phyloP scores from a whole-genome alignment of 495 filamentous ascomycete genomes.

The Collariella sp. region DNA sequence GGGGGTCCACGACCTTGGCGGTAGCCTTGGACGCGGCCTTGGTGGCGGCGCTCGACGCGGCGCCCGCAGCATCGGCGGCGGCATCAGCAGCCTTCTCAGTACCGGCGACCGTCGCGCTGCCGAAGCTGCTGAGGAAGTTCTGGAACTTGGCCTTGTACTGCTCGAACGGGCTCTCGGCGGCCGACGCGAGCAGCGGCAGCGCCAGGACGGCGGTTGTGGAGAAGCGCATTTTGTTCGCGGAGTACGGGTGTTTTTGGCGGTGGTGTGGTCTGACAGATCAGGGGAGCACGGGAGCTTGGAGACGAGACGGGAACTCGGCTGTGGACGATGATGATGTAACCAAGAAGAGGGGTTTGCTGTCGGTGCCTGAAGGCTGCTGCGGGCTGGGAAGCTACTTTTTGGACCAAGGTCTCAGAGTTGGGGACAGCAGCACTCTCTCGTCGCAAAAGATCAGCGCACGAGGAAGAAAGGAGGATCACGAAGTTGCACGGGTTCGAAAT shows the following conservation, averaged over 20 bases:
- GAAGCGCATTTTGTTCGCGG: constrained; percentile 59
- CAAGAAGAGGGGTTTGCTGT: neutral
- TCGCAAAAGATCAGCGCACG: constrained; percentile 1
- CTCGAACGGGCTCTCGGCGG: constrained; percentile 40
- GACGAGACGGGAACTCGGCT: neutral
- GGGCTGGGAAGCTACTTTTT: neutral
- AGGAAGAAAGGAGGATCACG: neutral
- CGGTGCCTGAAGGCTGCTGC: neutral
- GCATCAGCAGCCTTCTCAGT: constrained; percentile 17
- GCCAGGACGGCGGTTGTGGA: constrained; percentile 51
- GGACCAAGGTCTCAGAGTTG: neutral
- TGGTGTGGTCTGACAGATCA: neutral
- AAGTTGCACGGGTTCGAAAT: constrained; percentile 4
- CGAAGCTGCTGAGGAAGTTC: constrained; percentile 43
- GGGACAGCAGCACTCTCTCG: neutral
- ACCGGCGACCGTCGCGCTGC: constrained; percentile 26
- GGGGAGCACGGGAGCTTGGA: constrained; percentile 8
- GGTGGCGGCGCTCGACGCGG: constrained; percentile 28
- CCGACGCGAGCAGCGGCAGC: constrained; percentile 61
- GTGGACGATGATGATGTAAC: neutral
- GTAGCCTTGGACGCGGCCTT: constrained; percentile 23
- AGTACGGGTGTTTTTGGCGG: neutral
- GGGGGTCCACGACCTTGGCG: constrained; percentile 37
- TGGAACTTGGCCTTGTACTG: constrained; percentile 62
- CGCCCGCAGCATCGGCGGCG: constrained; percentile 44